A percentile compares a stretch with the other conserved stretches of the same genome.
phyloP scores from a whole-genome alignment of 2,329 filamentous ascomycete genomes.

The Ascochyta clinopodiicola region DNA sequence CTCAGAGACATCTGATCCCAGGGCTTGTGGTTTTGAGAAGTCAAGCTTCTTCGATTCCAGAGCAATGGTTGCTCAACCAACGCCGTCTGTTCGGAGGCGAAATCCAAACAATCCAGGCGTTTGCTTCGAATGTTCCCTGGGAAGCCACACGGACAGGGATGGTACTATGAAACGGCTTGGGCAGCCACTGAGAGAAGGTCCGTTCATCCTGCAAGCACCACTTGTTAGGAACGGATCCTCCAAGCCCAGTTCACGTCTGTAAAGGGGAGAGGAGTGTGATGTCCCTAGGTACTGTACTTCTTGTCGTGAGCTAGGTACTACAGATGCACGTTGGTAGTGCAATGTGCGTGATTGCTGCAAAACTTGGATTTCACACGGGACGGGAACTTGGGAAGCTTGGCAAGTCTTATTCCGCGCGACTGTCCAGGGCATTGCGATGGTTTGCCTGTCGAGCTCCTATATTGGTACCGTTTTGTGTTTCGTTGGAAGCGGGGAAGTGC shows the following conservation, averaged over 20 bases:
- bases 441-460: constrained; percentile 11
- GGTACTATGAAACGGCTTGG: constrained; percentile 23
- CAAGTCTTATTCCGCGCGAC: constrained; percentile 29
- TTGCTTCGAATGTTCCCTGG: constrained; percentile 1
- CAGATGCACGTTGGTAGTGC: constrained; percentile 19
- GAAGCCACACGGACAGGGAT: constrained; percentile 20
- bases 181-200: constrained; percentile 10
- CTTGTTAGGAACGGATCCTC: neutral
- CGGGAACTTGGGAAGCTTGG: constrained; percentile 31
- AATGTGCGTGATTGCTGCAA: constrained; percentile 18
- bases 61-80: neutral
- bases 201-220: neutral
- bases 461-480: constrained; percentile 10
- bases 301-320: constrained; percentile 1
- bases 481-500: constrained; percentile 11
- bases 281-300: too few relatives aligned
- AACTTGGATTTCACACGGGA: constrained; percentile 10
- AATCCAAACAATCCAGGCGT: neutral
- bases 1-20: neutral
- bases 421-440: constrained; percentile 17
- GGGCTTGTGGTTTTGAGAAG: neutral
- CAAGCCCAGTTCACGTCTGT: neutral
- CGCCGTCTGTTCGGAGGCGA: neutral
- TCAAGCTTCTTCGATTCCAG: neutral
- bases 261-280: neutral